Percentiles rank a stretch among this genome's conserved stretches.
These are phyloP conservation scores for Rhododendron ferrugineum DNA, from an alignment of 148 eudicot genomes.

Conservation along the genomic window DNA sequence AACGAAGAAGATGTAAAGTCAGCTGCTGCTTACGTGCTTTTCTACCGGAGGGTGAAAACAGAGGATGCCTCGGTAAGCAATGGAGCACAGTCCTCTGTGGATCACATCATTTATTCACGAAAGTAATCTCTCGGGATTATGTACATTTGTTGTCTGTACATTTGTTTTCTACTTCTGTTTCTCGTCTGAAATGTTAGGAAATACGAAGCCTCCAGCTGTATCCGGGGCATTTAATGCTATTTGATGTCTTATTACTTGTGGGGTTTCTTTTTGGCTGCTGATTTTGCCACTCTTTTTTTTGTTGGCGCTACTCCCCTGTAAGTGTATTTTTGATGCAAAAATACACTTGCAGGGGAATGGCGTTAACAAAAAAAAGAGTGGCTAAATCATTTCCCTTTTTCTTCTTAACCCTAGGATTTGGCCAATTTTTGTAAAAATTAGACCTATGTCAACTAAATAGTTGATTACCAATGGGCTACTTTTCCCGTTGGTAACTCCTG, in stretches of 20 bases:
- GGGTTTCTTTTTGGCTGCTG: neutral
- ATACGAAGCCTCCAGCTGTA: constrained; percentile 6
- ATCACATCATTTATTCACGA: constrained; percentile 18
- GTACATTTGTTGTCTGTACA: constrained; percentile 14
- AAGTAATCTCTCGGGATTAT: constrained; percentile 8
- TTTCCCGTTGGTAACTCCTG: no score
- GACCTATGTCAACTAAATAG: neutral
- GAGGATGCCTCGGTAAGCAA: constrained; percentile 37
- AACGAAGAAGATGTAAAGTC: constrained; percentile 84
- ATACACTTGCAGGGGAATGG: no score
- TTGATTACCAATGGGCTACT: no score
- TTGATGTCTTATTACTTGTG: constrained; percentile 2
- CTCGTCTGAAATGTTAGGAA: neutral
- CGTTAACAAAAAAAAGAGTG: no score
- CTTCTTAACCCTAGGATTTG: neutral
- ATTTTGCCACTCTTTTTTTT: no score
- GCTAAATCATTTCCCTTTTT: no score
- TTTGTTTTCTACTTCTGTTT: neutral
- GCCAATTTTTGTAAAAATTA: neutral
- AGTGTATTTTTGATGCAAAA: no score
- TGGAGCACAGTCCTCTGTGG: constrained; percentile 25
- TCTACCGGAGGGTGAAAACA: constrained; percentile 62
- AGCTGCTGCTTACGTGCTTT: constrained; percentile 84
- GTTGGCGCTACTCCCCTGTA: no score
- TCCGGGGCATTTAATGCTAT: constrained; percentile 1